Base-by-base conservation (phyloP, 306 rosid species). In the Pyrus betulifolia region DNA sequence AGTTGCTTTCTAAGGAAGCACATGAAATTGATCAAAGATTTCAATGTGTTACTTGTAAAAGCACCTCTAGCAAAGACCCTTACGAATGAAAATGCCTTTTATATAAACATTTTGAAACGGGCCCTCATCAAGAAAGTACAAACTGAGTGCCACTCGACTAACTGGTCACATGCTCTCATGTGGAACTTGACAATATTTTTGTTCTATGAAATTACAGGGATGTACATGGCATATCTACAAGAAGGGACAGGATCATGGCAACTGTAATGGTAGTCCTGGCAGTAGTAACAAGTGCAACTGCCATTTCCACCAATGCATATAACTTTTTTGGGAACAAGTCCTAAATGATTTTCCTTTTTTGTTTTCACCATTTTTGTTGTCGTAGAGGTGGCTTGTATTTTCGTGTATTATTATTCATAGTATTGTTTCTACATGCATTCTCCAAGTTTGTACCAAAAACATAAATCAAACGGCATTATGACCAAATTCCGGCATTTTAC, bases 271-370 rank as follows among this genome's bases (percentile, higher is more conserved):
- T 92, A 55, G 73, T 78, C 80, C 85, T 90, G 69, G 96, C 97
- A 63, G 81, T 81, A 25, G 88, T 62, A 33, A 84, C 92, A 44
- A 92, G 97, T 79, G 79, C 79, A 25, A 70, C 89, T 79, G 99
- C 99, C 79, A 95, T 95, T 79, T 88, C 84, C 28, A 90, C 89
- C 81, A 90, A 94, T 78, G 42, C 87, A 77, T 84, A 84, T 63
- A 87, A 80, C 67, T 42, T 27, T 2, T 80, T 84, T 9, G 72
- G 85, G 62, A 83, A 65, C 83, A 80, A 80, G 73, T 66, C 79
- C 70, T 86, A 46, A 19, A 57, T 28, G 72, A 9, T 22, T 13
- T 59, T 3, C 11, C 35, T 1, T 46, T 21, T 17, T 17, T 38
- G 6, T 12, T 12, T 68, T 58, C 12, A 17, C 5, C 60, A 74